These are phyloP conservation scores for Stereum hirsutum DNA, from an alignment of 1,284 basidiomycete genomes.

Conservation along the genomic window DNA sequence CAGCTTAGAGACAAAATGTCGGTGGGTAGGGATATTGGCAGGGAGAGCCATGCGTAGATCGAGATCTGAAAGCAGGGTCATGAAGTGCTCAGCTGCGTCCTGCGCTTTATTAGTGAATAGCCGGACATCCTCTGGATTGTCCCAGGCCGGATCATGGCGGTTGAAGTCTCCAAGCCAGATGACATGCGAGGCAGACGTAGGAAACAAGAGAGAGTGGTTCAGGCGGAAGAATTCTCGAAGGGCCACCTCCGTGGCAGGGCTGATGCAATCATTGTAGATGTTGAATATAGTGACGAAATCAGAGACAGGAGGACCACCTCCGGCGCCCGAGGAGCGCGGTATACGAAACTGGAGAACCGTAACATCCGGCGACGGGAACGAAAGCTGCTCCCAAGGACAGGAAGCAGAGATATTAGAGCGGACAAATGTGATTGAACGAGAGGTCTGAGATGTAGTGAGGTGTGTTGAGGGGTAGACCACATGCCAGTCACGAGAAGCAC, in stretches of 20 bases:
- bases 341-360: not conserved
- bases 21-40: slow-evolving; percentile 18
- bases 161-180: slow-evolving; percentile 41
- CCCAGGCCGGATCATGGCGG: slow-evolving; percentile 38
- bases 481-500: not conserved
- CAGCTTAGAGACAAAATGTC: slow-evolving; percentile 16
- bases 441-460: too few species aligned
- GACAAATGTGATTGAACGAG: not conserved
- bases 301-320: too few species aligned
- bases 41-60: slow-evolving; percentile 20
- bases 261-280: slow-evolving; percentile 3
- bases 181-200: slow-evolving; percentile 9
- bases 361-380: not conserved
- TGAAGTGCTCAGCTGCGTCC: slow-evolving; percentile 12
- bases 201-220: not conserved
- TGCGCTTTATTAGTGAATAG: slow-evolving; percentile 22
- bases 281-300: not conserved
- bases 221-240: not conserved
- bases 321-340: too few species aligned
- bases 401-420: not conserved
- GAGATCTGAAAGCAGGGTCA: slow-evolving; percentile 12
- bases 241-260: slow-evolving; percentile 1
- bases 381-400: not conserved
- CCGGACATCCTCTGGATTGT: slow-evolving; percentile 25
- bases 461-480: too few species aligned